Conservation (phyloP, 2,329 filamentous ascomycete genomes). For the Ceratocystis diversiconidia region DNA sequence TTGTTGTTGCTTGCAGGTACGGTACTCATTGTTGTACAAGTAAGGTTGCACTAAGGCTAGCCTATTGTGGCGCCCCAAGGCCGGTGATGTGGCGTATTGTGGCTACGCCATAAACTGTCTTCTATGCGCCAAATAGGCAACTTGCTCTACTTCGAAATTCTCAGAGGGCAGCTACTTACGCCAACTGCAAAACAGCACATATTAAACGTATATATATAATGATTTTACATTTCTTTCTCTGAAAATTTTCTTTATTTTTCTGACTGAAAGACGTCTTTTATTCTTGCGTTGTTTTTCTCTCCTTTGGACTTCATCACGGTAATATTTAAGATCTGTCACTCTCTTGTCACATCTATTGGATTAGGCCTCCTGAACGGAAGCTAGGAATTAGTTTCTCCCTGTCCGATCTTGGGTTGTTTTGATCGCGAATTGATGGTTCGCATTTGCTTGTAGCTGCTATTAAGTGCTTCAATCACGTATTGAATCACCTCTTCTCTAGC, state of each 20-base stretch:
- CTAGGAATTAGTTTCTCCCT: no score
- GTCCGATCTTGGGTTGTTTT: no score
- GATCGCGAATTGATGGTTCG: background rate
- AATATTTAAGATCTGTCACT: no score
- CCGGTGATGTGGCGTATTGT: background rate
- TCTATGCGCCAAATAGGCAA: no score
- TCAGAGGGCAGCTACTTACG: background rate
- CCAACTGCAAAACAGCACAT: background rate
- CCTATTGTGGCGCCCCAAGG: background rate
- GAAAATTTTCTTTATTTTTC: background rate
- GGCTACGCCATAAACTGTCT: background rate
- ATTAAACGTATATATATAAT: background rate
- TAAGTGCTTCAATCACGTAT: background rate
- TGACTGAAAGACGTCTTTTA: background rate
- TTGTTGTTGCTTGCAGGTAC: background rate
- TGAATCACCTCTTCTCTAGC: background rate
- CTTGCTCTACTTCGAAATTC: no score
- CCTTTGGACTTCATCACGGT: no score
- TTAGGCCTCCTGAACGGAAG: no score
- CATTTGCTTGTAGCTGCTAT: background rate
- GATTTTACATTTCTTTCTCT: background rate
- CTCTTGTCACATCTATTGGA: no score
- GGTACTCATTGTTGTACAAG: background rate
- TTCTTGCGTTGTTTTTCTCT: background rate
- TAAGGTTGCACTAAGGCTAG: background rate